A percentile compares a stretch with the other conserved stretches of the same genome.
Evolutionary conservation across 257 asterid species (phyloP).

Genomic region (Lithospermum erythrorhizon): DNA sequence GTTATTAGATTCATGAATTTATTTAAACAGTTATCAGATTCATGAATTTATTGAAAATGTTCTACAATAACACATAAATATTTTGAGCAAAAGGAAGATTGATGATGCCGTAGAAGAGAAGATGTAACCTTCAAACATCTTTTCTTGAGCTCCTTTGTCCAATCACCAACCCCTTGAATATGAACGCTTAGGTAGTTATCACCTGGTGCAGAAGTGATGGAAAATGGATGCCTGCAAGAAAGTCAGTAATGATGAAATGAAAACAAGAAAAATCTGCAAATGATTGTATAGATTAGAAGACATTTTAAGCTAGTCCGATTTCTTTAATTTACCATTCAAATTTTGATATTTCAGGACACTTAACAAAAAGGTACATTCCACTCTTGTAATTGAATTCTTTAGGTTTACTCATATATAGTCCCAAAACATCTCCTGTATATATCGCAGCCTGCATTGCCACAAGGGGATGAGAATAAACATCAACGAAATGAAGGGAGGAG

Average conservation of each 20-base stretch:
- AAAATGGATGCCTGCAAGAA: constrained; percentile 78
- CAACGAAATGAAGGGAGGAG: not conserved
- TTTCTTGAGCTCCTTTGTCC: constrained; percentile 72
- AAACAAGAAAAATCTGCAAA: not conserved
- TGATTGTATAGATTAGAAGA: too few relatives aligned
- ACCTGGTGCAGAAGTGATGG: constrained; percentile 92
- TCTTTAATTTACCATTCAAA: constrained; percentile 56
- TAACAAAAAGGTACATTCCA: constrained; percentile 91
- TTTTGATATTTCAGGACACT: constrained; percentile 65
- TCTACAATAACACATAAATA: not conserved
- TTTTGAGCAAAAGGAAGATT: not conserved
- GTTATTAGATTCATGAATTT: too few relatives aligned
- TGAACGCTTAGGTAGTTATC: constrained; percentile 75
- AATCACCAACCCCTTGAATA: constrained; percentile 77
- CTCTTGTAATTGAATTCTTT: constrained; percentile 81
- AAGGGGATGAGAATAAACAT: not conserved
- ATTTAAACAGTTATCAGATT: too few relatives aligned
- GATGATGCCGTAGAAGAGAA: not conserved
- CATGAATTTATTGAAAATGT: not conserved
- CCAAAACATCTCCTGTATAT: constrained; percentile 79
- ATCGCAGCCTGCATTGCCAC: constrained; percentile 55
- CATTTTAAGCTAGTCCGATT: not conserved
- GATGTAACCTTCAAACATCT: constrained; percentile 49
- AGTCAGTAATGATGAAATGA: not conserved
- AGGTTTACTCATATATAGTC: constrained; percentile 79